Percentiles rank a stretch among this genome's conserved stretches.
phyloP scores from a whole-genome alignment of 1,139 yeast species.

The Magnusiomyces suaveolens region DNA sequence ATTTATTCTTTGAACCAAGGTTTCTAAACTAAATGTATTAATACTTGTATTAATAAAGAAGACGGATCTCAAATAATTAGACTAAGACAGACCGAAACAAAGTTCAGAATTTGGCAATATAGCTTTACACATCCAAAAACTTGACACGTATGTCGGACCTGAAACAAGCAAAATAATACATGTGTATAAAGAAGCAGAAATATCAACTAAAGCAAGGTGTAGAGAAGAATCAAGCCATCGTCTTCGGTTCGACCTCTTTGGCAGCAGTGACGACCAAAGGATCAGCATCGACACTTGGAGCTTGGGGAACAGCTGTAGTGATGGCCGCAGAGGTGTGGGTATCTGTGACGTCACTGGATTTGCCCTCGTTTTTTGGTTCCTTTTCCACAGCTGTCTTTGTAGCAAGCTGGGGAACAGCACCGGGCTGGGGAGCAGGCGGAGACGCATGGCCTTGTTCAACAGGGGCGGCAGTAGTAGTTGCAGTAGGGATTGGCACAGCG shows the following conservation, averaged over 20 bases:
- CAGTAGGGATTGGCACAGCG: neutral
- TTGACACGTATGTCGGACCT: neutral
- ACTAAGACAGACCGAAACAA: neutral
- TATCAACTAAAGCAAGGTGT: neutral
- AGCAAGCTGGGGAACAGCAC: neutral
- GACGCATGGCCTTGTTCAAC: no score
- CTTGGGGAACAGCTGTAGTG: neutral
- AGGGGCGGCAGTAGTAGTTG: neutral
- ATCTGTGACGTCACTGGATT: neutral
- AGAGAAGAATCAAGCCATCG: neutral
- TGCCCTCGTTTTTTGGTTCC: neutral
- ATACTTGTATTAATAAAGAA: no score
- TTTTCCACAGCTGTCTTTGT: neutral
- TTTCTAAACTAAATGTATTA: no score
- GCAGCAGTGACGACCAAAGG: neutral
- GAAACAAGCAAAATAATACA: neutral
- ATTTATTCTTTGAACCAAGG: no score
- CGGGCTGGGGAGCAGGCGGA: neutral
- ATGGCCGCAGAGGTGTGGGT: neutral
- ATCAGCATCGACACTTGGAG: neutral
- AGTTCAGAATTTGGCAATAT: no score
- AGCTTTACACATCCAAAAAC: neutral
- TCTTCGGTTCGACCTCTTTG: slow-evolving; percentile 1
- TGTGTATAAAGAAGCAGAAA: neutral
- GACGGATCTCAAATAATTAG: neutral